phyloP scores from a whole-genome alignment of 2,329 filamentous ascomycete species.

The Colletotrichum noveboracense region DNA sequence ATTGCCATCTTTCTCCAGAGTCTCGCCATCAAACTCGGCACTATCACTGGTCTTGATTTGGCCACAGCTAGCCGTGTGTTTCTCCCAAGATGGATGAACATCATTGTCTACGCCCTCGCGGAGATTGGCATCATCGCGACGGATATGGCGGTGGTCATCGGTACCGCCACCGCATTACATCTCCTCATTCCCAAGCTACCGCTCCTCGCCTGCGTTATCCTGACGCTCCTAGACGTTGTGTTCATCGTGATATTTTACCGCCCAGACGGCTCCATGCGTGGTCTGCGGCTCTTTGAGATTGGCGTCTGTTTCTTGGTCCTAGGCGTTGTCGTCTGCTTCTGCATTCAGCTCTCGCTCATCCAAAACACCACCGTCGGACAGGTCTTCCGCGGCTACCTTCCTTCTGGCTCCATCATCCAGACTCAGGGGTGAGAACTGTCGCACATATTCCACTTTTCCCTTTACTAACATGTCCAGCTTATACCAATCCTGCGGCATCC shows the following conservation, averaged over 20 bases:
- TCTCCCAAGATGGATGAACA: slow-evolving; percentile 69
- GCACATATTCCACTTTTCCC: neutral
- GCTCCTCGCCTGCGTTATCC: slow-evolving; percentile 69
- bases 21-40: slow-evolving; percentile 72
- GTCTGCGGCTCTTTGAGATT: slow-evolving; percentile 65
- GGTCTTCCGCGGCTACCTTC: slow-evolving; percentile 71
- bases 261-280: slow-evolving; percentile 62
- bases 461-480: slow-evolving; percentile 30
- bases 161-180: slow-evolving; percentile 73
- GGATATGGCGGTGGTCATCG: slow-evolving; percentile 76
- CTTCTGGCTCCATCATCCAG: slow-evolving; percentile 63
- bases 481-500: slow-evolving; percentile 77
- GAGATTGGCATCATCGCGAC: slow-evolving; percentile 74
- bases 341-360: slow-evolving; percentile 70
- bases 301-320: slow-evolving; percentile 68
- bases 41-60: slow-evolving; percentile 72
- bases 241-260: slow-evolving; percentile 71
- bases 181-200: slow-evolving; percentile 68
- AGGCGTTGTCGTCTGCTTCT: slow-evolving; percentile 73
- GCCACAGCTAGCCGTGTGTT: slow-evolving; percentile 70
- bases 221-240: slow-evolving; percentile 72
- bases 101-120: slow-evolving; percentile 64
- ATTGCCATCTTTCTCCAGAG: slow-evolving; percentile 77
- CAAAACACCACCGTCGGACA: slow-evolving; percentile 57
- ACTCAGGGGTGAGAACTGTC: slow-evolving; percentile 50